phyloP scores from a whole-genome alignment of 768 basidiomycete genomes.

The Pleurotus pulmonarius region DNA sequence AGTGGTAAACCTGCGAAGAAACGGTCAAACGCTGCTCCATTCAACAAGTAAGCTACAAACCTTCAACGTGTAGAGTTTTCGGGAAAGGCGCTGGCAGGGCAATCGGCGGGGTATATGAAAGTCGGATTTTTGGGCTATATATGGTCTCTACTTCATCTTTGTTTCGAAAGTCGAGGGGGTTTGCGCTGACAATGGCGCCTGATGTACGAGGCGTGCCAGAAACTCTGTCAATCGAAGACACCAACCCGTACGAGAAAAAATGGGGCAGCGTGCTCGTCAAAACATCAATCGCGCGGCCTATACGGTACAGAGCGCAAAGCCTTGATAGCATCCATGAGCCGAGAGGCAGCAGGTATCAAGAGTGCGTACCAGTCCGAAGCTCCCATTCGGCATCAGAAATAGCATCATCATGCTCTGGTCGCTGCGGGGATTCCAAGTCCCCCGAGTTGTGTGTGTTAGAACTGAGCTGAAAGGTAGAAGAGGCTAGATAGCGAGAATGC shows the following conservation, averaged over 20 bases:
- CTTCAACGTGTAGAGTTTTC: conserved; percentile 66
- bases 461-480: too few relatives aligned
- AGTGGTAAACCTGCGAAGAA: conserved; percentile 56
- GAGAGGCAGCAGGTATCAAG: not conserved
- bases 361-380: conserved; percentile 59
- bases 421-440: not conserved
- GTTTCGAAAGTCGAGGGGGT: conserved; percentile 22
- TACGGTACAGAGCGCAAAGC: not conserved
- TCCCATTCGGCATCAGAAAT: conserved; percentile 77
- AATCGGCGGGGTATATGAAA: conserved; percentile 68
- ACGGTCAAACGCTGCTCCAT: too few relatives aligned
- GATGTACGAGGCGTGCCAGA: conserved; percentile 33
- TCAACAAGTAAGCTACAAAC: conserved; percentile 26
- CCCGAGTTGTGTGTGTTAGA: too few relatives aligned
- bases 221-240: conserved; percentile 48
- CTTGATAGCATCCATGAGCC: not conserved
- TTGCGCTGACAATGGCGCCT: conserved; percentile 21
- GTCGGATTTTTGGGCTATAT: conserved; percentile 61
- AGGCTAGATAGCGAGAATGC: too few relatives aligned
- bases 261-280: conserved; percentile 66
- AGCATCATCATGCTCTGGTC: conserved; percentile 12
- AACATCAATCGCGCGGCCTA: conserved; percentile 70
- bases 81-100: conserved; percentile 69
- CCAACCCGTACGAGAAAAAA: conserved; percentile 67
- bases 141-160: conserved; percentile 40